phyloP scores from a whole-genome alignment of 139 green algal genomes.

The Chlamydomonas asymmetrica region DNA sequence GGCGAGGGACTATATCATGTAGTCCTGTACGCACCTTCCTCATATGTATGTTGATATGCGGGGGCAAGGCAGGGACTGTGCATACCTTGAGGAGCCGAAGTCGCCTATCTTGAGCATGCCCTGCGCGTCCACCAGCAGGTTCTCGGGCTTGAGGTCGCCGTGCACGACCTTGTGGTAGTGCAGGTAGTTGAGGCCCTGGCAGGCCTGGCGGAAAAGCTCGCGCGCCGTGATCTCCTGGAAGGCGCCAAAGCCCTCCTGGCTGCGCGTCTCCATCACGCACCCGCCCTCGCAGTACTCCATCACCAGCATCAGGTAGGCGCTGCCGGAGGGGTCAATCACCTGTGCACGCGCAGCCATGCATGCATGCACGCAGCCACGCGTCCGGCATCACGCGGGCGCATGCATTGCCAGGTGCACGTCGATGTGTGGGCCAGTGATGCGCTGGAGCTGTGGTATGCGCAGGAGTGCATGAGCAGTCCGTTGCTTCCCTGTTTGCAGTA shows the following conservation, averaged over 20 bases:
- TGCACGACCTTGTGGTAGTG: slow-evolving; percentile 74
- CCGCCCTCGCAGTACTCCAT: slow-evolving; percentile 86
- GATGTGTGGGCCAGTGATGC: not conserved
- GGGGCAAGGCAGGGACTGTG: too few species aligned
- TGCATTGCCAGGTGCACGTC: not conserved
- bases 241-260: slow-evolving; percentile 45
- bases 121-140: slow-evolving; percentile 77
- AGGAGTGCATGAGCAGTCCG: too few species aligned
- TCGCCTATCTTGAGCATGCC: slow-evolving; percentile 87
- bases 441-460: not conserved
- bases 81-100: slow-evolving; percentile 81
- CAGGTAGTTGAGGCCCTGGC: slow-evolving; percentile 75
- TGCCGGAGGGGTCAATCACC: slow-evolving; percentile 50
- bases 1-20: too few species aligned
- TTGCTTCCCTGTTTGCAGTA: too few species aligned
- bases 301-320: slow-evolving; percentile 80
- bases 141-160: slow-evolving; percentile 87
- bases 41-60: too few species aligned
- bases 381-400: not conserved
- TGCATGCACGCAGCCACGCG: not conserved
- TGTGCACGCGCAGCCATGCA: too few species aligned
- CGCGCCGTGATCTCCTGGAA: slow-evolving; percentile 26
- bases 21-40: too few species aligned
- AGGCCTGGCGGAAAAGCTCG: slow-evolving; percentile 53
- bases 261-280: slow-evolving; percentile 54